Percentiles rank a stretch among this genome's conserved stretches.
These are phyloP conservation scores for Arabidopsis hybrid DNA, from an alignment of 441 rosid species.

Conservation along the genomic window DNA sequence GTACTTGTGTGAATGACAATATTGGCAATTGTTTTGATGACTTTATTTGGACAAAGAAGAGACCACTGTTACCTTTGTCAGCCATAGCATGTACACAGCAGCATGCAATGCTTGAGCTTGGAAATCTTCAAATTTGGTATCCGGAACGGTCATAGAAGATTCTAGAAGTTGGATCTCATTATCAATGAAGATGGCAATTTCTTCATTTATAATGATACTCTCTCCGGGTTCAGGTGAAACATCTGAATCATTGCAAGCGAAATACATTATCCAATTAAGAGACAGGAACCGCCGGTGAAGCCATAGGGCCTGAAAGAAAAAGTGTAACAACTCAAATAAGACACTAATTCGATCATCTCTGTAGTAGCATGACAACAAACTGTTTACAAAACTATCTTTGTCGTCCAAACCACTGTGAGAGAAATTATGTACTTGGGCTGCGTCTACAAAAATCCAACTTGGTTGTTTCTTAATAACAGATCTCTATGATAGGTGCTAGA, in stretches of 20 bases:
- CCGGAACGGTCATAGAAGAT: constrained; percentile 56
- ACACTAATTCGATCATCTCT: not conserved
- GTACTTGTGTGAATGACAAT: not conserved
- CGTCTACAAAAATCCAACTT: not conserved
- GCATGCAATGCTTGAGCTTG: constrained; percentile 73
- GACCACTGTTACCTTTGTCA: constrained; percentile 61
- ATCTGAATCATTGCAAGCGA: constrained; percentile 37
- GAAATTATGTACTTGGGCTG: not conserved
- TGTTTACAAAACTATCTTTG: not conserved
- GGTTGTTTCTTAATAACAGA: not conserved
- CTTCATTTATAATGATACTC: constrained; percentile 35
- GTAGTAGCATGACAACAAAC: not conserved
- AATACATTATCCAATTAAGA: constrained; percentile 60
- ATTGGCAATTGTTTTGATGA: not conserved
- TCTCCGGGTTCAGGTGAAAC: constrained; percentile 14
- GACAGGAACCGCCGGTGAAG: constrained; percentile 85
- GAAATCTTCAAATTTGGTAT: constrained; percentile 70
- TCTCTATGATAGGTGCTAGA: not conserved
- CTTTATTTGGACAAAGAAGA: constrained; percentile 13
- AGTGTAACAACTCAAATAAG: constrained; percentile 23
- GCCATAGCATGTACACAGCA: constrained; percentile 71
- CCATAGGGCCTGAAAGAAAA: constrained; percentile 76
- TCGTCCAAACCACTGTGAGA: constrained; percentile 5
- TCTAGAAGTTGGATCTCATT: constrained; percentile 60
- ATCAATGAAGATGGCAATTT: constrained; percentile 52